Base-by-base conservation (phyloP, 805 yeast genomes). In the Cyberlindnera veronae region DNA sequence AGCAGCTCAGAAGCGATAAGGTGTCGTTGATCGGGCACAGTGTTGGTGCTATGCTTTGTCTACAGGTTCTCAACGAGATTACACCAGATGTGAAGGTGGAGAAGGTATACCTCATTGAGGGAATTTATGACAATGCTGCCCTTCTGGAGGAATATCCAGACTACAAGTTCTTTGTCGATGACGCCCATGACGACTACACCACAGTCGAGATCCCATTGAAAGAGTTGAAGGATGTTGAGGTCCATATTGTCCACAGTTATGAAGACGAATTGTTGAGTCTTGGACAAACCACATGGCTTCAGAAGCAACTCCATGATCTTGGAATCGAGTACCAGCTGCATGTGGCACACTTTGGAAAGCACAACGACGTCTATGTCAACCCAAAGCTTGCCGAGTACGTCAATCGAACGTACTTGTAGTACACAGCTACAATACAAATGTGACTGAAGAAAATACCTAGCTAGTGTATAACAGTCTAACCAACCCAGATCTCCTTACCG, bases 401-500 rank as follows among this genome's bases (percentile, higher is more conserved):
- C 18, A 48, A 54, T 26, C 24, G 49, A 26, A 43, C 46, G 2
- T 51, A 42, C 28, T 35, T 33, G 21, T 40, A 21, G 15, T 30
- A n/a, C 13, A 12, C 15, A n/a, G n/a, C n/a, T n/a, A n/a, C n/a
- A n/a, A n/a, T n/a, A n/a, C n/a, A n/a, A n/a, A n/a, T n/a, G n/a
- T n/a, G n/a, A n/a, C n/a, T n/a, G n/a, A n/a, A n/a, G n/a, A 10
- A 27, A n/a, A 27, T 6, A 6, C 14, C 29, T n/a, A 10, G 29
- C n/a, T 12, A 7, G 21, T 21, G 6, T 22, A 20, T 18, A 8
- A 24, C 7, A 21, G 24, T 8, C 13, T 30, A 43, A 49, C 55
- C 69, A 16, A 77, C 77, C 86, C 87, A 81, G 33, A 84, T 68
- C 36, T 77, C 81, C 50, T 71, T 68, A 39, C 90, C 91, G 28